Evolutionary conservation across 2,329 filamentous ascomycete species (phyloP).

Genomic region (Scedosporium minutisporum): DNA sequence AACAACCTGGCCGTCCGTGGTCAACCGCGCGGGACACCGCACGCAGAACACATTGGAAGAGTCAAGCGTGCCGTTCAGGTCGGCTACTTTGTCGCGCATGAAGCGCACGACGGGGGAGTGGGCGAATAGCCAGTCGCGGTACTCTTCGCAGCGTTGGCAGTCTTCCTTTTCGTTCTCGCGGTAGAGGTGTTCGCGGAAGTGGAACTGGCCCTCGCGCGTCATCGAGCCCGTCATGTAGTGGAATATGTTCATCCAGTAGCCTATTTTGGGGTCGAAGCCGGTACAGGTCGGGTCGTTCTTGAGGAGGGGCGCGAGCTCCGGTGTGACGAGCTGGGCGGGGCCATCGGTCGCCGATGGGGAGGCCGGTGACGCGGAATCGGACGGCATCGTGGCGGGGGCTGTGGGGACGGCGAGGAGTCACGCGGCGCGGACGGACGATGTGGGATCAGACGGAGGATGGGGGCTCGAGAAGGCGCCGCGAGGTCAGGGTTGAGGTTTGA

Average conservation of each 20-base stretch:
- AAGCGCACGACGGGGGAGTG: conserved; percentile 84
- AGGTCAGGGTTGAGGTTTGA: not conserved
- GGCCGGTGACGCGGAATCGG: not conserved
- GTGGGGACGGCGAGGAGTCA: not conserved
- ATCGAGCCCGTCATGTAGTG: conserved; percentile 67
- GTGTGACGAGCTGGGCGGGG: not conserved
- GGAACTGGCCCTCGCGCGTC: conserved; percentile 56
- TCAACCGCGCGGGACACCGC: conserved; percentile 57
- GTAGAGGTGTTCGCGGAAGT: conserved; percentile 73
- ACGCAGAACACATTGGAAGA: conserved; percentile 69
- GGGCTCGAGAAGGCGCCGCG: no score
- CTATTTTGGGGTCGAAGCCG: conserved; percentile 50
- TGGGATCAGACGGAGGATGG: not conserved
- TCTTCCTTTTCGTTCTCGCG: conserved; percentile 65
- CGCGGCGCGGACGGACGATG: not conserved
- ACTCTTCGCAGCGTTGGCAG: conserved; percentile 70
- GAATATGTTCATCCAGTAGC: conserved; percentile 79
- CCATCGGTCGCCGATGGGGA: conserved; percentile 3
- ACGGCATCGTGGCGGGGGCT: not conserved
- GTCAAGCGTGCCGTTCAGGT: conserved; percentile 69
- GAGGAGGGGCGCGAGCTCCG: conserved; percentile 2
- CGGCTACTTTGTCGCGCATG: conserved; percentile 69
- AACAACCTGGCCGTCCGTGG: conserved; percentile 50
- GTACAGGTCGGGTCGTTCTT: conserved; percentile 50
- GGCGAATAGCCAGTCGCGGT: conserved; percentile 73